Evolutionary conservation across 495 filamentous ascomycete species (phyloP), one percentile per base, ranked within the genome.

Genomic region (Parmelia sp.): DNA sequence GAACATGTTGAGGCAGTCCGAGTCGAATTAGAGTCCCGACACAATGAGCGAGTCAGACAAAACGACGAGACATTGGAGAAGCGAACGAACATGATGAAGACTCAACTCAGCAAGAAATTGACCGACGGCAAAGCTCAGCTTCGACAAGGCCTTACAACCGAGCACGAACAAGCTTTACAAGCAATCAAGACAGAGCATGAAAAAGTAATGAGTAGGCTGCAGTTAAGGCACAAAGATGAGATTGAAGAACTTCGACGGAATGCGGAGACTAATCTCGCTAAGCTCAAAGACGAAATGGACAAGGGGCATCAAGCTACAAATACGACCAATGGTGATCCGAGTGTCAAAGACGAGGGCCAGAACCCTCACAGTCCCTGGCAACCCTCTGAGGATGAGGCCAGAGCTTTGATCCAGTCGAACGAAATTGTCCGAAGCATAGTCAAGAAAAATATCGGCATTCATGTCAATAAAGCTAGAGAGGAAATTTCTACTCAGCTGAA

Each of bases 11-110:
- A 70, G 36, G 49, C 68, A 9, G 70, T 78, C 23, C 72, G 71
- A 10, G 58, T 66, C 4, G 69, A 77, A 29, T 65, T 80, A 33
- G 77, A 81, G 35, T 58, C 67, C 15, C 65, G 74, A 60, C 72
- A 80, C 51, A 63, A 71, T 17, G 68, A 88, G 69, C 83, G 81
- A 49, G 80, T 87, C 42, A 73, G 79, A 53, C 82, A 84, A 63
- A 77, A 78, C 21, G 84, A 88, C 61, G 80, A 86, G 0, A 87
- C 83, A 62, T 72, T 88, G 59, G 86, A 88, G 67, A 77, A 80
- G 62, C 82, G 89, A 37, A 82, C 86, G 1, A 86, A 91, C 11
- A 85, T 82, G 70, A 84, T 94, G 82, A 92, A 90, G 72, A 80
- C 80, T 25, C 74, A 81, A 15, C 83, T 90, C 64, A 88, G 86